Percentiles rank a stretch among this genome's conserved stretches.
Evolutionary conservation across 2,329 filamentous ascomycete genomes (phyloP).

Genomic region (Ramularia endophylla): DNA sequence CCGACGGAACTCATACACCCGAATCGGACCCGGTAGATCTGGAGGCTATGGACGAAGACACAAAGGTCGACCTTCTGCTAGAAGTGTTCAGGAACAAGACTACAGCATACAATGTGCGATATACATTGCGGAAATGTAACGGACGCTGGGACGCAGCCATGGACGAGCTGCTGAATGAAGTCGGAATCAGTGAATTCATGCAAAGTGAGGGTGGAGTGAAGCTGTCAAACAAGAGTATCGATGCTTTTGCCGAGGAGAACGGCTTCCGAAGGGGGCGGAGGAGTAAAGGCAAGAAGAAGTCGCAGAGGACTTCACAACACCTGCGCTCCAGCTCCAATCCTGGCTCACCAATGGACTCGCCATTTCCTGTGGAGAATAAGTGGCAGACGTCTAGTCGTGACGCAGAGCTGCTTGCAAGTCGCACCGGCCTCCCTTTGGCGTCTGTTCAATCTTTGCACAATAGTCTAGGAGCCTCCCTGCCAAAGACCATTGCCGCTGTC

Average conservation of each 20-base stretch:
- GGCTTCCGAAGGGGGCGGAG: conserved; percentile 41
- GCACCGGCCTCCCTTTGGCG: conserved; percentile 43
- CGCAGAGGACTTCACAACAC: conserved; percentile 17
- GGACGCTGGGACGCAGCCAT: conserved; percentile 65
- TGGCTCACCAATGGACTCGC: conserved; percentile 20
- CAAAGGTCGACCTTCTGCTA: conserved; percentile 58
- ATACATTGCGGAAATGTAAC: conserved; percentile 61
- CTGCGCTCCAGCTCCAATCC: conserved; percentile 23
- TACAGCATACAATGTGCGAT: conserved; percentile 58
- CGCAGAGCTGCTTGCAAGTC: conserved; percentile 54
- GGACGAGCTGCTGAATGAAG: conserved; percentile 73
- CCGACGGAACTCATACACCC: conserved; percentile 18
- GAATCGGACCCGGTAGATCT: conserved; percentile 24
- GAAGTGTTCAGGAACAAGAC: conserved; percentile 65
- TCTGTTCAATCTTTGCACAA: conserved; percentile 55
- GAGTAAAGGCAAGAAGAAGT: conserved; percentile 39
- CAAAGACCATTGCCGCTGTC: conserved; percentile 51
- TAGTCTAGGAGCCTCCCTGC: conserved; percentile 49
- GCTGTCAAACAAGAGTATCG: conserved; percentile 62
- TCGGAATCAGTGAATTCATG: conserved; percentile 66
- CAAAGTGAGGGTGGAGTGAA: conserved; percentile 41
- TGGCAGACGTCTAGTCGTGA: conserved; percentile 55
- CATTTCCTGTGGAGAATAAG: conserved; percentile 39
- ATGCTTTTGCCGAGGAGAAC: conserved; percentile 65
- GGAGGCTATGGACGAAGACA: conserved; percentile 48